Evolutionary conservation across 148 eudicot genomes (phyloP), one percentile per base, ranked within the genome.

Genomic region (Suaeda aralocaspica): DNA sequence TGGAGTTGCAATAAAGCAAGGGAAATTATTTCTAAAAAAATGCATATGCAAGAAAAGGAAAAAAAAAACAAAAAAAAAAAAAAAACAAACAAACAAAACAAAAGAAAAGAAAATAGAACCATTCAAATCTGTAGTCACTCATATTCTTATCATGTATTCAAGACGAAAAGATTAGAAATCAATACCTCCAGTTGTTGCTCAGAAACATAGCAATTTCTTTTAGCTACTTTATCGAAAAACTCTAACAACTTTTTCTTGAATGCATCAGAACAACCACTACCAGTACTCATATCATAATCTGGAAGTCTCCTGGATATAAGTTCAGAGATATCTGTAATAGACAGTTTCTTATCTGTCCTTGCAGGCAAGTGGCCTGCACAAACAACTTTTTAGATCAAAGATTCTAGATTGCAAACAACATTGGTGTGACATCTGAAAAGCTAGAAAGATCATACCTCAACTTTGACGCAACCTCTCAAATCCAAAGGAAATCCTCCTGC

Each of bases 331-430:
- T 89, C 93, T 59, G 78, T 73, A 70, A 79, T 68, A 74, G 87
- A 78, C 62, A 89, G 75, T 57, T 82, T 72, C 66, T 71, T 64
- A 68, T 80, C 69, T 34, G 77, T 78, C 67, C 80, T 76, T 79
- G 91, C 81, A 70, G 96, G 51, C 97, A 94, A 52, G 93, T 90
- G 64, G 97, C 99, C 99, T 94, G 86, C 57, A 31, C 71, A 69
- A 24, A 42, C 66, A 34, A 62, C 49, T 64, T 55, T 9, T 42
- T 53, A 65, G 50, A 22, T 68, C n/a, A 66, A 52, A 50, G 28
- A 45, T 48, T 50, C 16, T 24, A 28, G 12, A 34, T 10, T 64
- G 67, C 30, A 52, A 25, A 33, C 69, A 18, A 64, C 58, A 39
- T 57, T 39, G 21, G 46, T 22, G n/a, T 7, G 50, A 42, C 56